Evolutionary conservation across 164 flowering plant species (phyloP).

Genomic region (Sextonia rubra): DNA sequence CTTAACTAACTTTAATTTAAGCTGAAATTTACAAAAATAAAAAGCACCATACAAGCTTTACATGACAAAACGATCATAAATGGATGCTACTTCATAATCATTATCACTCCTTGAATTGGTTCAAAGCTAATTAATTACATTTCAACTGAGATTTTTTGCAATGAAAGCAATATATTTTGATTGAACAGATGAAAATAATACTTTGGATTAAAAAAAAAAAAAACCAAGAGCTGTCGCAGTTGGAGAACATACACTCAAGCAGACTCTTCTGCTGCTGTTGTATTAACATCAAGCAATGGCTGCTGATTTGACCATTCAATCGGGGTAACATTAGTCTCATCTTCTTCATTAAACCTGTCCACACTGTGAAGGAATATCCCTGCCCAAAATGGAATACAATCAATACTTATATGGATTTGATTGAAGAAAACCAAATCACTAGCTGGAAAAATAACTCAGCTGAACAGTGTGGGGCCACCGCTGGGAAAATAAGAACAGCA

Average conservation of each 20-base stretch:
- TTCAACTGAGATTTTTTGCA: too few relatives aligned
- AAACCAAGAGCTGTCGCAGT: neutral
- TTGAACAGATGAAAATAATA: too few relatives aligned
- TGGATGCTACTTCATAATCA: too few relatives aligned
- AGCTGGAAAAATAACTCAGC: too few relatives aligned
- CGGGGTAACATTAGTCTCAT: conserved; percentile 17
- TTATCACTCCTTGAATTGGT: too few relatives aligned
- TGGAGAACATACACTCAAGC: conserved; percentile 4
- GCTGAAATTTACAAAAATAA: neutral
- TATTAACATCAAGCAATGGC: conserved; percentile 45
- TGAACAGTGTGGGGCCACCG: too few relatives aligned
- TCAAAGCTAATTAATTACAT: too few relatives aligned
- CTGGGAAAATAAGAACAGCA: too few relatives aligned
- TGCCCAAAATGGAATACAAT: conserved; percentile 19
- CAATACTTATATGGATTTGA: neutral
- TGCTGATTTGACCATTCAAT: conserved; percentile 30
- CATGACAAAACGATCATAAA: neutral
- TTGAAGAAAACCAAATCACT: neutral
- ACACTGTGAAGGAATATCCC: conserved; percentile 62
- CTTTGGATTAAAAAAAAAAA: neutral
- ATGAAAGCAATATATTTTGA: too few relatives aligned
- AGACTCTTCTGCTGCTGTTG: conserved; percentile 2
- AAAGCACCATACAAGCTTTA: neutral
- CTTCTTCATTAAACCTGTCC: conserved; percentile 60
- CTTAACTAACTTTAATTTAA: neutral